Evolutionary conservation across 345 rosid species (phyloP), one percentile per base, ranked within the genome.

Genomic region (Moringa oleifera): DNA sequence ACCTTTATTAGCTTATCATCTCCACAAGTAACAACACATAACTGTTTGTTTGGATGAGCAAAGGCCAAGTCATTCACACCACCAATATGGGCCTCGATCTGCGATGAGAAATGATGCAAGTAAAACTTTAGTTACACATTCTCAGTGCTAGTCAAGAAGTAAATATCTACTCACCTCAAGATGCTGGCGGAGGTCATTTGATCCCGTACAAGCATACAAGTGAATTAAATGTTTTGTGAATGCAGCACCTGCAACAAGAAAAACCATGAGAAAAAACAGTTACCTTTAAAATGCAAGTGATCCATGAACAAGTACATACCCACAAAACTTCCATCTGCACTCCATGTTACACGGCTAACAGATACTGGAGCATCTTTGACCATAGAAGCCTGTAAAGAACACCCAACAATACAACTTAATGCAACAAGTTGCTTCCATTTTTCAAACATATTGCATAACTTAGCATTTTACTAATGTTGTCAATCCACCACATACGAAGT

Each of bases 1-100:
- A 84, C 98, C 93, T 89, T 92, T 73, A 92, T 85, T 59, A 89
- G 72, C 71, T 83, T 85, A 71, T 92, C 98, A 70, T 89, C 93
- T 79, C 95, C 96, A 74, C 98, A 92, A 33, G 93, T 89, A 56
- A 92, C 89, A 20, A 92, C 80, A 68, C 96, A 87, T 18, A 79
- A 64, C 69, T 84, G 89, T 67, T 81, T 87, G 83, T 79, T 87
- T 71, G 91, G 93, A 76, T 79, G 75, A 66, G 93, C 89, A 77
- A 92, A 92, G 66, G 93, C 93, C 67, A 92, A 66, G 81, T 92
- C 98, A 70, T 84, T 92, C 59, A 92, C 96, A 41, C 87, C 77
- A 55, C 98, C 98, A 60, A 23, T 59, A 77, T 92, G 98, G 41
- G 98, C 91, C 37, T 85, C 96, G 75, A 92, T 77, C 98, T 92